Evolutionary conservation across 2,329 filamentous ascomycete genomes (phyloP).

Genomic region (Corinectria fuckeliana): DNA sequence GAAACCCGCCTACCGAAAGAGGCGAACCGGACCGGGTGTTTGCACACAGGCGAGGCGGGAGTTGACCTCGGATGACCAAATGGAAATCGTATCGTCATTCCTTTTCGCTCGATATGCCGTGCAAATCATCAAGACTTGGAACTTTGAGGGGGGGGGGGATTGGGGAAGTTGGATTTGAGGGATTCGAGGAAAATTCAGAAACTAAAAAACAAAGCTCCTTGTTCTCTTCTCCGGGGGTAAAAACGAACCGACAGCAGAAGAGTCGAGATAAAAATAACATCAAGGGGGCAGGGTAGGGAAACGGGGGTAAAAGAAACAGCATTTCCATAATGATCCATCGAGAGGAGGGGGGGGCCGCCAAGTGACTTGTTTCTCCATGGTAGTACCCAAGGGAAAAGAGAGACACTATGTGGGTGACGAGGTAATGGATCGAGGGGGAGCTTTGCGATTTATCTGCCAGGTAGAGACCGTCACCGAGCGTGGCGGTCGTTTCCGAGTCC

Average conservation of each 20-base stretch:
- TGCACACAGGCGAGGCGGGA: background rate
- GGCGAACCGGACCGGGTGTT: background rate
- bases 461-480: slow-evolving; percentile 37
- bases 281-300: slow-evolving; percentile 19
- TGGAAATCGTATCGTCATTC: slow-evolving; percentile 1
- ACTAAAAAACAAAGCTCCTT: slow-evolving; percentile 28
- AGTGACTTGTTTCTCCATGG: slow-evolving; percentile 26
- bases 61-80: background rate
- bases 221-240: slow-evolving; percentile 24
- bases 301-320: slow-evolving; percentile 35
- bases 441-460: slow-evolving; percentile 42
- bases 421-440: slow-evolving; percentile 27
- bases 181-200: slow-evolving; percentile 9
- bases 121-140: slow-evolving; percentile 17
- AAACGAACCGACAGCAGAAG: slow-evolving; percentile 31
- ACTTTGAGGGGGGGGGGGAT: slow-evolving; percentile 7
- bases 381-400: slow-evolving; percentile 24
- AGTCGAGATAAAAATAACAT: slow-evolving; percentile 13
- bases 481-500: slow-evolving; percentile 34
- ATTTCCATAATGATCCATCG: slow-evolving; percentile 42
- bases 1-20: background rate
- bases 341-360: slow-evolving; percentile 23
- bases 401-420: slow-evolving; percentile 33
- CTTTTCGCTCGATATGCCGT: slow-evolving; percentile 7
- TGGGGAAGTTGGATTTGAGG: slow-evolving; percentile 12